Percentiles rank a stretch among this genome's conserved stretches.
phyloP scores from a whole-genome alignment of 352 stramenopile genomes.

The Phytophthora agathidicida region DNA sequence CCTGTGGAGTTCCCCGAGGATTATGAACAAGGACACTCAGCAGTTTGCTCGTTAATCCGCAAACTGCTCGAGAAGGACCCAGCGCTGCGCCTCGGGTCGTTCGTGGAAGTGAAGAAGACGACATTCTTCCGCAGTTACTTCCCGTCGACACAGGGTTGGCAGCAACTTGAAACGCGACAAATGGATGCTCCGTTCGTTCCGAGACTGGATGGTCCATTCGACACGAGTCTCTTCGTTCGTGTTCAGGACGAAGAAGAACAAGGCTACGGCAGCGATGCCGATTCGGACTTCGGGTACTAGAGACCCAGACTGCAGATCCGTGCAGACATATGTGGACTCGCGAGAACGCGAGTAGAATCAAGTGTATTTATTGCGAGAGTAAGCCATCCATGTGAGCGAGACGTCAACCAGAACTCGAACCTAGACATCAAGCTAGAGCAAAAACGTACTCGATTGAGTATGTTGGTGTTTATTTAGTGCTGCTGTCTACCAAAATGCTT shows the following conservation, averaged over 20 bases:
- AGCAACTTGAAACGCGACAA: conserved; percentile 48
- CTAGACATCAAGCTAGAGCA: conserved; percentile 11
- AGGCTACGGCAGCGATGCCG: conserved; percentile 44
- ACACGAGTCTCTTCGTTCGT: conserved; percentile 69
- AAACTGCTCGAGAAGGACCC: conserved; percentile 60
- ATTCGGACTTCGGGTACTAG: conserved; percentile 51
- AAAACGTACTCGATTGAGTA: too few species aligned
- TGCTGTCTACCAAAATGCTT: conserved; percentile 19
- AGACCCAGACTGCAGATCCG: conserved; percentile 28
- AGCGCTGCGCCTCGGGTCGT: conserved; percentile 42
- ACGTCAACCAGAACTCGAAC: not conserved
- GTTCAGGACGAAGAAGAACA: conserved; percentile 47
- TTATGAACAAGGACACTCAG: conserved; percentile 46
- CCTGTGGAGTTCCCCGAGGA: conserved; percentile 59
- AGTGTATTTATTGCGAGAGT: conserved; percentile 35
- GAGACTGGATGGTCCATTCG: conserved; percentile 57
- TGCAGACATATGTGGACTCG: conserved; percentile 27
- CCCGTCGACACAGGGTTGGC: conserved; percentile 44
- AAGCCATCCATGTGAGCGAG: not conserved
- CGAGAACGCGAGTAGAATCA: conserved; percentile 25
- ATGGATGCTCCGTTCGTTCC: conserved; percentile 62
- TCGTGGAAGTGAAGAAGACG: conserved; percentile 44
- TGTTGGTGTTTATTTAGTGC: too few species aligned
- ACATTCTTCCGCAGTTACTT: conserved; percentile 63
- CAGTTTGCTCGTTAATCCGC: conserved; percentile 52